These are phyloP conservation scores for Coemansia sp. DNA, from an alignment of 192 early-diverging fungal species.

Conservation along the genomic window DNA sequence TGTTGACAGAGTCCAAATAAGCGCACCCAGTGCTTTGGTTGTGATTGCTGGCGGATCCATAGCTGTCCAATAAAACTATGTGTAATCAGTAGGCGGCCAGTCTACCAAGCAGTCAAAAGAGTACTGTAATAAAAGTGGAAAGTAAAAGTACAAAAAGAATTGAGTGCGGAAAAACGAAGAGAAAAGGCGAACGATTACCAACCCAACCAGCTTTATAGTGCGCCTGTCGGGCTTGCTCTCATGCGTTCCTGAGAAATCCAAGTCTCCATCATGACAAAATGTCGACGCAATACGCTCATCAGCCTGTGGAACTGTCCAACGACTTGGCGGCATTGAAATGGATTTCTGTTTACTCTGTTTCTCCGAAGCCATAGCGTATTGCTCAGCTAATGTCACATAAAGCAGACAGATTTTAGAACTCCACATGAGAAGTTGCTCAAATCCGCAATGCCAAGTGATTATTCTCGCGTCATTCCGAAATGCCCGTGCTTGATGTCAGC, in stretches of 20 bases:
- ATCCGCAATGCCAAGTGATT: background rate
- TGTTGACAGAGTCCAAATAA: background rate
- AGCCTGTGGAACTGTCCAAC: background rate
- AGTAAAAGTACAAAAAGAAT: background rate
- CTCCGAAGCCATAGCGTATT: background rate
- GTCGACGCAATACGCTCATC: background rate
- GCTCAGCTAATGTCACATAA: background rate
- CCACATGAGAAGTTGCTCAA: background rate
- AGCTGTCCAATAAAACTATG: background rate
- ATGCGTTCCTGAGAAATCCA: background rate
- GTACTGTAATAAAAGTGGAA: background rate
- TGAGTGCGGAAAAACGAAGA: constrained; percentile 5
- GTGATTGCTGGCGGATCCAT: background rate
- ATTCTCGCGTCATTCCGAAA: background rate
- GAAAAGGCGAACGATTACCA: constrained; percentile 3
- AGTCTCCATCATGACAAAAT: too few species aligned
- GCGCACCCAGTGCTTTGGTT: background rate
- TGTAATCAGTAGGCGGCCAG: background rate
- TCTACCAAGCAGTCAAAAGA: background rate
- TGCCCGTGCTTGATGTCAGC: background rate
- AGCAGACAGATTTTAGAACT: background rate
- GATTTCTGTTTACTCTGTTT: too few species aligned
- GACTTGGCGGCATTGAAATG: background rate
- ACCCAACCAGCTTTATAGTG: background rate
- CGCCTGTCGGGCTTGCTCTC: background rate